Conservation (phyloP, 352 stramenopile species). For the Globisporangium echinulatum region DNA sequence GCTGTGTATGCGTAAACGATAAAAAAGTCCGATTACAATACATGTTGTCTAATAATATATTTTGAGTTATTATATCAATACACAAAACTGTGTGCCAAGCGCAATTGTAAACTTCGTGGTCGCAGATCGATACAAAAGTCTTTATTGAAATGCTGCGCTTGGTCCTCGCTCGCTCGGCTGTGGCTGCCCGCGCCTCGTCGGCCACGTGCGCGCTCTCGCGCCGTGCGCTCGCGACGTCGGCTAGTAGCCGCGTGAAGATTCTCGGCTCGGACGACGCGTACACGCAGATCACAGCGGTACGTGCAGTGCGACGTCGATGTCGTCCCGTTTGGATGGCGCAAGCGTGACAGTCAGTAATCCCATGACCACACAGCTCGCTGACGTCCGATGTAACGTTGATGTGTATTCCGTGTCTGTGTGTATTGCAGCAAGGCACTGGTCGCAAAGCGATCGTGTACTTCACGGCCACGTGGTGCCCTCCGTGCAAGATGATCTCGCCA, state of each 20-base stretch:
- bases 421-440: constrained; percentile 41
- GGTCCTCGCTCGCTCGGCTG: constrained; percentile 15
- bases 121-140: too few relatives aligned
- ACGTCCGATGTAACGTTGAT: too few relatives aligned
- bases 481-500: constrained; percentile 88
- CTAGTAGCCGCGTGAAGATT: constrained; percentile 62
- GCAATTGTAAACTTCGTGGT: too few relatives aligned
- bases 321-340: neutral
- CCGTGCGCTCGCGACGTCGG: constrained; percentile 28
- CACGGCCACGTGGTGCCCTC: constrained; percentile 86
- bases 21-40: too few relatives aligned
- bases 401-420: too few relatives aligned
- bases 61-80: too few relatives aligned
- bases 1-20: too few relatives aligned
- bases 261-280: constrained; percentile 72
- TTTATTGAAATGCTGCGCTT: constrained; percentile 24
- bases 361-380: too few relatives aligned
- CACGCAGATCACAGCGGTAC: constrained; percentile 55
- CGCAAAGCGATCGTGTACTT: constrained; percentile 87
- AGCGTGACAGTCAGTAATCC: too few relatives aligned
- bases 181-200: constrained; percentile 14
- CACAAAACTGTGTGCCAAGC: too few relatives aligned
- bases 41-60: too few relatives aligned
- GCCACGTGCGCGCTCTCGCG: constrained; percentile 13
- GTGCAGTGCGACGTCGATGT: constrained; percentile 6